Percentiles rank a stretch among this genome's conserved stretches.
phyloP scores from a whole-genome alignment of 169 alveolate species.

The Plasmodium fragile region DNA sequence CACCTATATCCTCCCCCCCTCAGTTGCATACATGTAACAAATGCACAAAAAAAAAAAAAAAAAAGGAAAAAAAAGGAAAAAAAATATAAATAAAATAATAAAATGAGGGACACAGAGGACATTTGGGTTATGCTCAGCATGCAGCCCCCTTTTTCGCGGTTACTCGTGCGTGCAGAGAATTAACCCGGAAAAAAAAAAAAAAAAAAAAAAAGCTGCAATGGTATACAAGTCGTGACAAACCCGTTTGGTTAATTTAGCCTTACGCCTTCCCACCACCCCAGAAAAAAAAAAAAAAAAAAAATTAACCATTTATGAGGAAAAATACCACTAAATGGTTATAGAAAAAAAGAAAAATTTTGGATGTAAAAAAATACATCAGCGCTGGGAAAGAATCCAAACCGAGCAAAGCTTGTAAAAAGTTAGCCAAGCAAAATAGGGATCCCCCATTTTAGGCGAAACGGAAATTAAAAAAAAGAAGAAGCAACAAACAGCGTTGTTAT shows the following conservation, averaged over 20 bases:
- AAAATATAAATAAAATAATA: neutral
- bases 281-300: neutral
- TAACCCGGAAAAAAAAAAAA: neutral
- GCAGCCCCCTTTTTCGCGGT: neutral
- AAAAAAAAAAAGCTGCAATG: neutral
- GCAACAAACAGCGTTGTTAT: neutral
- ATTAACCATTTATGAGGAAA: neutral
- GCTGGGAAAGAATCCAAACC: neutral
- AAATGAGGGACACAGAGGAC: neutral
- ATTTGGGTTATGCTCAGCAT: neutral
- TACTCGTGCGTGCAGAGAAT: neutral
- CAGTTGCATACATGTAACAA: neutral
- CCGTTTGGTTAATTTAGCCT: neutral
- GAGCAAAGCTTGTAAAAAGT: neutral
- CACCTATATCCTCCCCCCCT: neutral
- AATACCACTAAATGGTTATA: neutral
- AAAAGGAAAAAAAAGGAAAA: neutral
- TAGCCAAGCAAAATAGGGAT: neutral
- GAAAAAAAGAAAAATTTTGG: neutral
- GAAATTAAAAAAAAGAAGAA: neutral
- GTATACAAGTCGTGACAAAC: neutral
- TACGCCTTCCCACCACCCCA: neutral
- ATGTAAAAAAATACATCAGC: neutral
- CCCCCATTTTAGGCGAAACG: neutral
- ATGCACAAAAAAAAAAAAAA: neutral